phyloP scores from a whole-genome alignment of 2,329 filamentous ascomycete species.

The Fusarium robinianum region DNA sequence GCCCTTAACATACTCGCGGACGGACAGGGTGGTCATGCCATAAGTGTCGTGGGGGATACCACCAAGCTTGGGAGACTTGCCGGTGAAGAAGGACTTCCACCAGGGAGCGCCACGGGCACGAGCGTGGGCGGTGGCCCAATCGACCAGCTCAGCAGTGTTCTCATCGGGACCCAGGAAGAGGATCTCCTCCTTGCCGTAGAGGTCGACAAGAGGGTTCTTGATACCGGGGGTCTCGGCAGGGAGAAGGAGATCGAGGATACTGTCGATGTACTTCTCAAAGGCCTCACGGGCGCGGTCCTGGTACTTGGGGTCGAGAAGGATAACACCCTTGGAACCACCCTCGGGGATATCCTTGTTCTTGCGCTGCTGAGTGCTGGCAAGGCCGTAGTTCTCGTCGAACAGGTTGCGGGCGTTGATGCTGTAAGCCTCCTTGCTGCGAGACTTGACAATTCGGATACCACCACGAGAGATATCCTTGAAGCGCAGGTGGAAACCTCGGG shows the following conservation, averaged over 20 bases:
- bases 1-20: slow-evolving; percentile 92
- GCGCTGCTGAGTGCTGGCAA: slow-evolving; percentile 97
- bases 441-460: slow-evolving; percentile 98
- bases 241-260: slow-evolving; percentile 91
- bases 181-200: slow-evolving; percentile 94
- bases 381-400: slow-evolving; percentile 98
- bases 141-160: slow-evolving; percentile 95
- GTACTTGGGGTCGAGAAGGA: slow-evolving; percentile 89
- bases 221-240: slow-evolving; percentile 91
- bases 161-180: slow-evolving; percentile 98
- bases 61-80: slow-evolving; percentile 93
- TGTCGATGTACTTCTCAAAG: slow-evolving; percentile 99
- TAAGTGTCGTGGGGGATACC: slow-evolving; percentile 96
- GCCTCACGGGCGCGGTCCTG: slow-evolving; percentile 91
- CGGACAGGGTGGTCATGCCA: slow-evolving; percentile 96
- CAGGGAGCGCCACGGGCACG: slow-evolving; percentile 84
- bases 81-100: slow-evolving; percentile 99
- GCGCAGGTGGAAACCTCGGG: slow-evolving; percentile 93
- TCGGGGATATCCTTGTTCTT: slow-evolving; percentile 99
- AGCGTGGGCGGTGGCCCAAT: slow-evolving; percentile 98
- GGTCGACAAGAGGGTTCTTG: slow-evolving; percentile 97
- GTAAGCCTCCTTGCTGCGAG: slow-evolving; percentile 92
- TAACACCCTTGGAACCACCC: slow-evolving; percentile 96
- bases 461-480: slow-evolving; percentile 97
- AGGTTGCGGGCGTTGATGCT: slow-evolving; percentile 94